Base-by-base conservation (phyloP, 768 basidiomycete species). In the Porphyrellus cyaneotinctus region DNA sequence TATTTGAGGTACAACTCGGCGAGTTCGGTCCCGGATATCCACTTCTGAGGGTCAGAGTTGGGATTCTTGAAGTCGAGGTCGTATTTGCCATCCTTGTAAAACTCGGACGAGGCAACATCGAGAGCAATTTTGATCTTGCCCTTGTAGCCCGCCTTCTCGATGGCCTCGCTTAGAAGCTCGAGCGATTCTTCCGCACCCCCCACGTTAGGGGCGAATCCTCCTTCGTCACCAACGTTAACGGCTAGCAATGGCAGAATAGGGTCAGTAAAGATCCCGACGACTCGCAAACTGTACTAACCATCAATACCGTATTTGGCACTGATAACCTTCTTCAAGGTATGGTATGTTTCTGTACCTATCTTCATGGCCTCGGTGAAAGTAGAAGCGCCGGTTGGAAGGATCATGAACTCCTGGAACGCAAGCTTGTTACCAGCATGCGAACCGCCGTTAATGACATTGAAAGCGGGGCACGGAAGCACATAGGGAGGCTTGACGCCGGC, bases 401-500 rank as follows among this genome's bases (percentile, higher is more conserved):
- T 81, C 97, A 99, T 98, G 81, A 99, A 99, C 75, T 99, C 97
- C 75, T 99, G 97, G 91, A 98, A 99, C 35, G 97, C 97, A 58
- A 99, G 89, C 75, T 95, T 95, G 83, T 99, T 99, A 46, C 97
- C 97, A 53, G 97, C 97, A 71, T 99, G 97, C 58, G 95, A 97
- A 59, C 97, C 97, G 72, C 97, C 97, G 75, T 99, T 99, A 80
- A 99, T 99, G 64, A 99, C 97, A 72, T 99, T 99, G 83, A 99
- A 94, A 53, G 91, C 85, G 43, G 97, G 97, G 69, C 75, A 76
- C 56, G 97, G 97, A 64, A 98, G 87, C 55, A 92, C 80, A 73
- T 86, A 97, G 41, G 97, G 95, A 48, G 91, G 78, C 75, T 95
- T 92, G 74, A 95, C 82, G 62, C 95, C 95, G 53, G 97, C 91